Conservation (phyloP, 1,284 basidiomycete species). For the Cronartium quercuum region DNA sequence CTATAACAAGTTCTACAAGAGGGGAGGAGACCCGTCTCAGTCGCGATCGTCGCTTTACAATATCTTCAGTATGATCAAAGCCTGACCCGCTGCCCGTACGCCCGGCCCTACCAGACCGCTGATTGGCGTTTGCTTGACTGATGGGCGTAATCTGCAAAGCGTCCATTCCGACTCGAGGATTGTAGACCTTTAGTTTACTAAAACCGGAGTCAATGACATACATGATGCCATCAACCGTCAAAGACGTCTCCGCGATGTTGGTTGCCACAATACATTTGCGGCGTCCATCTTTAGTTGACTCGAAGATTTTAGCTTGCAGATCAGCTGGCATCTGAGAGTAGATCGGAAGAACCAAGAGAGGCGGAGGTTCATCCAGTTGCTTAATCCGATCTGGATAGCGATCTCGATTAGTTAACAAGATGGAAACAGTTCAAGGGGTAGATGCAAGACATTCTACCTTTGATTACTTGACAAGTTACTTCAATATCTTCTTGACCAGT, state of each 20-base stretch:
- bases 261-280: conserved; percentile 97
- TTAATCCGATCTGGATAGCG: conserved; percentile 68
- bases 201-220: conserved; percentile 95
- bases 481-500: conserved; percentile 99
- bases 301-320: conserved; percentile 95
- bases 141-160: conserved; percentile 97
- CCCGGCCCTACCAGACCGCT: conserved; percentile 90
- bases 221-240: conserved; percentile 95
- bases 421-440: background rate
- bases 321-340: conserved; percentile 99
- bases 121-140: conserved; percentile 90
- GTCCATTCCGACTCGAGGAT: conserved; percentile 98
- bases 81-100: conserved; percentile 70
- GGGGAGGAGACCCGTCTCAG: background rate
- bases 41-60: no score
- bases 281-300: conserved; percentile 84
- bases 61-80: background rate
- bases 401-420: background rate
- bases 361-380: conserved; percentile 81
- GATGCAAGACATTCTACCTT: conserved; percentile 55
- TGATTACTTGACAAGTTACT: conserved; percentile 80
- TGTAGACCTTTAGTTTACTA: conserved; percentile 97
- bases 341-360: conserved; percentile 83
- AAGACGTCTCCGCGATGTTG: conserved; percentile 96
- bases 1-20: conserved; percentile 75